phyloP scores from a whole-genome alignment of 1,284 basidiomycete species.

The Sanghuangporus baumii region DNA sequence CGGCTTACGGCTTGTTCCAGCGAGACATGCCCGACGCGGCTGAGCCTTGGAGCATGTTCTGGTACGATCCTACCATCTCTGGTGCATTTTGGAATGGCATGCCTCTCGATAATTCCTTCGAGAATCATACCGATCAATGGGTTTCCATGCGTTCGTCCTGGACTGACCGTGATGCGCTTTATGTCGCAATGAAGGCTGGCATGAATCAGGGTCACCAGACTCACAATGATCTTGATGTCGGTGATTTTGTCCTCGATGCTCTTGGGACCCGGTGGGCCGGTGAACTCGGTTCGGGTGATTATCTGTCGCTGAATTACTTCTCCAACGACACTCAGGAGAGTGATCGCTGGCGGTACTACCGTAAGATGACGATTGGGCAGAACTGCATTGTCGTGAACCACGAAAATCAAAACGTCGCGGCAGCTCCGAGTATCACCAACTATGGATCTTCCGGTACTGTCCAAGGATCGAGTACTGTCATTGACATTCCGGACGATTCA shows the following conservation, averaged over 20 bases:
- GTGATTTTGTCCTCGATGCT: conserved; percentile 95
- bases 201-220: conserved; percentile 77
- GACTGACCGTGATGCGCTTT: conserved; percentile 83
- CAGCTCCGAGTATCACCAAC: conserved; percentile 51
- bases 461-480: conserved; percentile 80
- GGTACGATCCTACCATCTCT: conserved; percentile 80
- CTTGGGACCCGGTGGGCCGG: conserved; percentile 94
- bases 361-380: conserved; percentile 95
- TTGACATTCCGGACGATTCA: conserved; percentile 55
- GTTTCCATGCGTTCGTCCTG: conserved; percentile 87
- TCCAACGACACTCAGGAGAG: conserved; percentile 59
- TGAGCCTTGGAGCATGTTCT: conserved; percentile 97
- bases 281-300: conserved; percentile 89
- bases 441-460: conserved; percentile 57
- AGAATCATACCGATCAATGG: conserved; percentile 73
- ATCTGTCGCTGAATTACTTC: conserved; percentile 72
- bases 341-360: conserved; percentile 86
- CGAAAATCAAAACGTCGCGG: conserved; percentile 77
- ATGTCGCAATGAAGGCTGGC: conserved; percentile 87
- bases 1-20: conserved; percentile 83
- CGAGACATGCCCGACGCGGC: conserved; percentile 83
- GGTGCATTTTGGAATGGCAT: conserved; percentile 92
- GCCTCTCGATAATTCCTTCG: conserved; percentile 80
- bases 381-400: conserved; percentile 85
- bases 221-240: conserved; percentile 89